Conservation (phyloP, 768 basidiomycete species). For the Rhizopogon salebrosus region DNA sequence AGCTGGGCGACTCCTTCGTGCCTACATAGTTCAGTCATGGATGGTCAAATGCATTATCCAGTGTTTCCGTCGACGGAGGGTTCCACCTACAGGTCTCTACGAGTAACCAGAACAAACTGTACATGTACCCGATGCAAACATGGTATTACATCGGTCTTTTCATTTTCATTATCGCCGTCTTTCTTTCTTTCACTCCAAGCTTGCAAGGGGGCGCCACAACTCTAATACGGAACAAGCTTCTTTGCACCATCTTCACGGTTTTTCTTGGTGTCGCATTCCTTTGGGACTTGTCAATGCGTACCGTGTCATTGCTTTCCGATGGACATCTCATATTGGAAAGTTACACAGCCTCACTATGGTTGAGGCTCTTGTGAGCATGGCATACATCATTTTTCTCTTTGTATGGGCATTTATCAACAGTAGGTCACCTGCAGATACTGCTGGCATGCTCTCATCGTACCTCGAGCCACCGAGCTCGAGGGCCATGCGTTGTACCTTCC, state of each 20-base stretch:
- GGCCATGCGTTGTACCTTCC: slow-evolving; percentile 15
- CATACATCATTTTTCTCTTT: slow-evolving; percentile 28
- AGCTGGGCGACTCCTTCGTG: too few relatives aligned
- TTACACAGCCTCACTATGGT: slow-evolving; percentile 30
- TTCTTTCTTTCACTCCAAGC: slow-evolving; percentile 21
- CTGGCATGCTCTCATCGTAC: neutral
- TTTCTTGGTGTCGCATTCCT: slow-evolving; percentile 17
- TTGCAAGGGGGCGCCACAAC: slow-evolving; percentile 10
- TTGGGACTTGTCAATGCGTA: slow-evolving; percentile 21
- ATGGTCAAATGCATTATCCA: neutral
- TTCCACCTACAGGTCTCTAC: slow-evolving; percentile 20
- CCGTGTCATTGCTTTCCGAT: slow-evolving; percentile 27
- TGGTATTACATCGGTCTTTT: slow-evolving; percentile 40
- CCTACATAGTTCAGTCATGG: too few relatives aligned
- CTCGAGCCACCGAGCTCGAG: slow-evolving; percentile 16
- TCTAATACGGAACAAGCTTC: neutral
- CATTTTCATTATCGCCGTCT: slow-evolving; percentile 34
- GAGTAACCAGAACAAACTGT: slow-evolving; percentile 17
- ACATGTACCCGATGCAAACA: slow-evolving; percentile 37
- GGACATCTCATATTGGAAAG: slow-evolving; percentile 24
- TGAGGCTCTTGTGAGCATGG: slow-evolving; percentile 30
- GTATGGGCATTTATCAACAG: slow-evolving; percentile 23
- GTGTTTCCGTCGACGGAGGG: neutral
- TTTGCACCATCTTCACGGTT: neutral
- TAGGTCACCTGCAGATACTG: slow-evolving; percentile 2